Percentiles rank a stretch among this genome's conserved stretches.
phyloP scores from a whole-genome alignment of 768 basidiomycete genomes.

The Coprinopsis strossmayeri region DNA sequence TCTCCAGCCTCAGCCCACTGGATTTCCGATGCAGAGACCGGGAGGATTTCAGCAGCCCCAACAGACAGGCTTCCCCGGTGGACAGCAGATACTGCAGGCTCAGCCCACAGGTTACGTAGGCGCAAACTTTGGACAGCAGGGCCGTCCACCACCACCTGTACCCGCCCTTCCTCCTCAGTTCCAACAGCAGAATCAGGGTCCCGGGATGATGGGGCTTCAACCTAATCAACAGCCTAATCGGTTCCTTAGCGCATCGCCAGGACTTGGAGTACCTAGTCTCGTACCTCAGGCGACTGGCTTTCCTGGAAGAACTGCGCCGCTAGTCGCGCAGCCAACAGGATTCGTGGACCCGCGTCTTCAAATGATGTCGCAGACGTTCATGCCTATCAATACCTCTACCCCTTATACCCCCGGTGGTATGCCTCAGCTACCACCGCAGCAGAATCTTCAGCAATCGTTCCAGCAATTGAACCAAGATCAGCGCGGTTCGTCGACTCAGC shows the following conservation, averaged over 20 bases:
- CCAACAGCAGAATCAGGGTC: constrained; percentile 40
- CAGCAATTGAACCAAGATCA: constrained; percentile 80
- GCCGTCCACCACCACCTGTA: constrained; percentile 46
- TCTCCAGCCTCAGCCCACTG: constrained; percentile 60
- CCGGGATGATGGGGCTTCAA: constrained; percentile 29
- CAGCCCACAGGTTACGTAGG: constrained; percentile 50
- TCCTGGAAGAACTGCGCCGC: constrained; percentile 33
- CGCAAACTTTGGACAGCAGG: constrained; percentile 35
- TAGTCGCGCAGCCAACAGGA: constrained; percentile 74
- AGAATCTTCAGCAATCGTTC: constrained; percentile 76
- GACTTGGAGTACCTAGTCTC: constrained; percentile 34
- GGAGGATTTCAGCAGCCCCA: constrained; percentile 40
- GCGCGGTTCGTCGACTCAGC: constrained; percentile 56
- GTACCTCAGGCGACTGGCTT: constrained; percentile 57
- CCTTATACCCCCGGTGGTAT: constrained; percentile 53
- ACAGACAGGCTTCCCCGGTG: constrained; percentile 44
- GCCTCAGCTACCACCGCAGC: constrained; percentile 63
- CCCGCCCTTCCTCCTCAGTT: constrained; percentile 60
- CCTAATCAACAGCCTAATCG: constrained; percentile 30
- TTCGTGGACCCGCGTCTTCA: constrained; percentile 77
- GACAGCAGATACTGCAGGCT: constrained; percentile 31
- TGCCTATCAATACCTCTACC: constrained; percentile 66
- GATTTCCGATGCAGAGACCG: constrained; percentile 36
- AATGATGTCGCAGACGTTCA: constrained; percentile 89
- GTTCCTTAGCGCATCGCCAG: constrained; percentile 55